Percentiles rank a stretch among this genome's conserved stretches.
Conservation (phyloP, 2,329 filamentous ascomycete genomes). For the Ophiostoma quercus region DNA sequence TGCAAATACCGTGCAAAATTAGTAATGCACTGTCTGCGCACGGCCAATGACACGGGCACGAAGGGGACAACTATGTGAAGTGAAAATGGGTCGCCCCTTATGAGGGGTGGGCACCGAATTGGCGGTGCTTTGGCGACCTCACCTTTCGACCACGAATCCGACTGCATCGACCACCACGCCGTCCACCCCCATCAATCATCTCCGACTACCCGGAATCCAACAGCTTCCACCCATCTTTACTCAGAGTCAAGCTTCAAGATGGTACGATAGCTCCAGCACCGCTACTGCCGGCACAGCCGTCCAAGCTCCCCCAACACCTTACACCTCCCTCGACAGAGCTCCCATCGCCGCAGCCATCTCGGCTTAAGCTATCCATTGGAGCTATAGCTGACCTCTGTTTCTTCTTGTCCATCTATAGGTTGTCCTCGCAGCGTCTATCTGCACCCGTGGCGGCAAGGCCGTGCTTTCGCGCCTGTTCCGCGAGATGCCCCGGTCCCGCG, state of each 20-base stretch:
- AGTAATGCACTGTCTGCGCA: slow-evolving; percentile 19
- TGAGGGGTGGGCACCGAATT: slow-evolving; percentile 25
- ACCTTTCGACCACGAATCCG: slow-evolving; percentile 20
- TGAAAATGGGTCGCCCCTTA: slow-evolving; percentile 27
- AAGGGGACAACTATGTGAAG: slow-evolving; percentile 27
- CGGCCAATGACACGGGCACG: slow-evolving; percentile 24
- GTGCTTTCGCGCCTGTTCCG: slow-evolving; percentile 96
- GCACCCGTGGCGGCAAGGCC: slow-evolving; percentile 95
- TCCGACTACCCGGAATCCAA: background rate
- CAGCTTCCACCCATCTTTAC: background rate
- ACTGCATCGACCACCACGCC: slow-evolving; percentile 12
- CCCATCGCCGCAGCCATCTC: background rate
- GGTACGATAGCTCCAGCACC: slow-evolving; percentile 15
- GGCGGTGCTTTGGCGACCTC: slow-evolving; percentile 22
- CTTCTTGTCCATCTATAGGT: slow-evolving; percentile 53
- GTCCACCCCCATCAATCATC: background rate
- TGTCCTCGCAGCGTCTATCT: slow-evolving; percentile 97
- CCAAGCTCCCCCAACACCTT: background rate
- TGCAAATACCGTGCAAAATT: background rate
- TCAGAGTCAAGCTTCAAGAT: slow-evolving; percentile 20
- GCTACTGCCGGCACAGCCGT: background rate
- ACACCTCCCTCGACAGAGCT: slow-evolving; percentile 12
- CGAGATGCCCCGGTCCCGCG: slow-evolving; percentile 93
- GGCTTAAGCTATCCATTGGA: background rate
- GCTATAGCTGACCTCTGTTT: slow-evolving; percentile 4